phyloP scores from a whole-genome alignment of 306 rosid species.

The Corylus americana region DNA sequence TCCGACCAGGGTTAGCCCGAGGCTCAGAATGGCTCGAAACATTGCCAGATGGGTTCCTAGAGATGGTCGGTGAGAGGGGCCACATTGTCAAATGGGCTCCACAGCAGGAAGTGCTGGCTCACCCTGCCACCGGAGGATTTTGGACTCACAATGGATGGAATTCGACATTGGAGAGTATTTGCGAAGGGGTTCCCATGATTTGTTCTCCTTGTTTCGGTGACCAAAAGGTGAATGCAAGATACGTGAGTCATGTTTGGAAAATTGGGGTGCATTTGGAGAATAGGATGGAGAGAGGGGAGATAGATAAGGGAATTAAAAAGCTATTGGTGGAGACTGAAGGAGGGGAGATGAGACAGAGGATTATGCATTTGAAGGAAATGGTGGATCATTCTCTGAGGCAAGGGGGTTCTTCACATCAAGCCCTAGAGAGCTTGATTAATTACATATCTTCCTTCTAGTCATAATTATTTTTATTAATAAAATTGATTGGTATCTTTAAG shows the following conservation, averaged over 20 bases:
- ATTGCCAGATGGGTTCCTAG: constrained; percentile 47
- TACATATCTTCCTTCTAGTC: background rate
- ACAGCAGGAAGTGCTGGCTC: constrained; percentile 57
- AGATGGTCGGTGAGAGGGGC: constrained; percentile 43
- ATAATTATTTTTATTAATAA: too few relatives aligned
- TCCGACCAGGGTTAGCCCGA: constrained; percentile 49
- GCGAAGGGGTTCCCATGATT: constrained; percentile 71
- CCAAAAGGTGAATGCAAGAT: constrained; percentile 60
- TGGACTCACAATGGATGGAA: constrained; percentile 78
- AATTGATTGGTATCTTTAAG: background rate
- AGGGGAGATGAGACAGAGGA: constrained; percentile 41
- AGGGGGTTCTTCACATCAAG: constrained; percentile 38
- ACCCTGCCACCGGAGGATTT: constrained; percentile 53
- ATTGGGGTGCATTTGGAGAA: constrained; percentile 47
- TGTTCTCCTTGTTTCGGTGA: constrained; percentile 54
- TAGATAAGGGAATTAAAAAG: constrained; percentile 39
- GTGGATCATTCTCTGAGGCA: constrained; percentile 11
- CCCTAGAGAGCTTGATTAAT: constrained; percentile 33
- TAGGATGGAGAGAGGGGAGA: constrained; percentile 45
- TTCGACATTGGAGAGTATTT: constrained; percentile 60
- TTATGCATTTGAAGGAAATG: constrained; percentile 46
- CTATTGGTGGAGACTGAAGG: constrained; percentile 44
- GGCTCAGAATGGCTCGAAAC: constrained; percentile 54
- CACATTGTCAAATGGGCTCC: constrained; percentile 74
- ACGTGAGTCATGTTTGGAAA: constrained; percentile 57